A percentile compares a stretch with the other conserved stretches of the same genome.
phyloP scores from a whole-genome alignment of 2,329 filamentous ascomycete genomes.

The Colletotrichum sojae region DNA sequence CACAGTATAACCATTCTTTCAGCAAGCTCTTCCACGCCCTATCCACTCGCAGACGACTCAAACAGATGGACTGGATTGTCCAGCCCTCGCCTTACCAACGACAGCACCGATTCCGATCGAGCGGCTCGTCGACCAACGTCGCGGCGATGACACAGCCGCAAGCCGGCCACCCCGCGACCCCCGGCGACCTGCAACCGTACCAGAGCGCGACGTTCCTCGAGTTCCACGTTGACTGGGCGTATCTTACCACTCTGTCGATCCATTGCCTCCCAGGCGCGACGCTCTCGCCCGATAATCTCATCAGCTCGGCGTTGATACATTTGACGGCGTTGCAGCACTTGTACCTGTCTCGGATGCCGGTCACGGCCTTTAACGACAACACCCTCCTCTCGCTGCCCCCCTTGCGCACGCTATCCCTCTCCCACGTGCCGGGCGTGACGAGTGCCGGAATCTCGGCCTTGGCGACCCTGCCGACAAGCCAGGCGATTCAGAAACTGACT shows the following conservation, averaged over 20 bases:
- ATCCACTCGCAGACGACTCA: constrained; percentile 68
- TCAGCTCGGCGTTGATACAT: constrained; percentile 63
- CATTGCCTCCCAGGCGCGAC: constrained; percentile 71
- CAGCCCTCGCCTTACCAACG: constrained; percentile 55
- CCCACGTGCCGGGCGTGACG: constrained; percentile 69
- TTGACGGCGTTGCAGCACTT: constrained; percentile 71
- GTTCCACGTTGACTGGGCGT: constrained; percentile 68
- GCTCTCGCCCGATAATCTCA: constrained; percentile 65
- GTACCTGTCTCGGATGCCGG: constrained; percentile 70
- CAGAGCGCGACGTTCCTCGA: constrained; percentile 63
- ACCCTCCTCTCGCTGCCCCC: constrained; percentile 69
- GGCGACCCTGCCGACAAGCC: constrained; percentile 63
- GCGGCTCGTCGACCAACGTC: constrained; percentile 30
- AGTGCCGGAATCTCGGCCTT: constrained; percentile 70
- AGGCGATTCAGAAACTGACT: constrained; percentile 63
- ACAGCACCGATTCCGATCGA: constrained; percentile 49
- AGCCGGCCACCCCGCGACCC: constrained; percentile 43
- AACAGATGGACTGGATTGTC: constrained; percentile 73
- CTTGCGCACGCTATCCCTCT: constrained; percentile 68
- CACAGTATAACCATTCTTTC: constrained; percentile 69
- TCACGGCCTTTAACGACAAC: constrained; percentile 69
- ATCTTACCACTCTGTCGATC: constrained; percentile 70
- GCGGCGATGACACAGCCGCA: constrained; percentile 15
- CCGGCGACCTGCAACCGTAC: constrained; percentile 57
- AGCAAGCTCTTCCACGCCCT: constrained; percentile 71